Percentiles rank a stretch among this genome's conserved stretches.
phyloP scores from a whole-genome alignment of 108 stramenopile species.

The Skeletonema costatum region DNA sequence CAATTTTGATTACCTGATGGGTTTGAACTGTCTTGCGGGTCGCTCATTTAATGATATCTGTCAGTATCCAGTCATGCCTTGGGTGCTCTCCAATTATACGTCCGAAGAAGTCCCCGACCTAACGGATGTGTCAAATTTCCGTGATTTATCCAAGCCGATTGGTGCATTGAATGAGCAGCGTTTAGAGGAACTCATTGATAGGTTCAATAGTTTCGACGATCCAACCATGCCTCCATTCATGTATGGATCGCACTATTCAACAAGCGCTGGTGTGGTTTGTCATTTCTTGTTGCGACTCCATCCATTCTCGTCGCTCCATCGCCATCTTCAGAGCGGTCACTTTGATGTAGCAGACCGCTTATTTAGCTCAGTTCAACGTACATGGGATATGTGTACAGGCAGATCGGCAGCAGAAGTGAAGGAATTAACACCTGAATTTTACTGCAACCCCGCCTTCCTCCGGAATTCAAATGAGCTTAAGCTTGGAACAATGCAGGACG shows the following conservation, averaged over 20 bases:
- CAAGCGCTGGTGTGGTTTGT: conserved; percentile 95
- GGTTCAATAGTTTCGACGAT: conserved; percentile 93
- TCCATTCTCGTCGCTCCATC: conserved; percentile 91
- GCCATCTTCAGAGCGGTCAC: conserved; percentile 93
- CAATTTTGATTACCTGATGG: conserved; percentile 97
- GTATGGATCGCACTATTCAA: conserved; percentile 98
- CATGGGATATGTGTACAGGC: conserved; percentile 93
- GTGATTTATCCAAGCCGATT: conserved; percentile 94
- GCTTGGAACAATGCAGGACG: conserved; percentile 95
- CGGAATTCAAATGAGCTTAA: conserved; percentile 90
- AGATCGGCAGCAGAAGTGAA: conserved; percentile 92
- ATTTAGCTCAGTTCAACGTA: conserved; percentile 92
- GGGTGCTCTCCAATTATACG: conserved; percentile 95
- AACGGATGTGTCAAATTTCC: conserved; percentile 74
- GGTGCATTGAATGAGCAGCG: conserved; percentile 95
- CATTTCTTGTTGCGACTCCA: conserved; percentile 96
- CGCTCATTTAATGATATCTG: conserved; percentile 96
- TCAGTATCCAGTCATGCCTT: conserved; percentile 99
- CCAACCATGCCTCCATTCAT: conserved; percentile 95
- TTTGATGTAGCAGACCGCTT: conserved; percentile 98
- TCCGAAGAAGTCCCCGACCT: conserved; percentile 91
- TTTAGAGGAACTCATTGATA: conserved; percentile 88
- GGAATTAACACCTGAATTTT: conserved; percentile 97
- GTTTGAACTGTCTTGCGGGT: conserved; percentile 95
- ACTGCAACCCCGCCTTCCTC: conserved; percentile 90